phyloP scores from a whole-genome alignment of 176 grass and related monocot genomes.

The Rhynchospora pubera region DNA sequence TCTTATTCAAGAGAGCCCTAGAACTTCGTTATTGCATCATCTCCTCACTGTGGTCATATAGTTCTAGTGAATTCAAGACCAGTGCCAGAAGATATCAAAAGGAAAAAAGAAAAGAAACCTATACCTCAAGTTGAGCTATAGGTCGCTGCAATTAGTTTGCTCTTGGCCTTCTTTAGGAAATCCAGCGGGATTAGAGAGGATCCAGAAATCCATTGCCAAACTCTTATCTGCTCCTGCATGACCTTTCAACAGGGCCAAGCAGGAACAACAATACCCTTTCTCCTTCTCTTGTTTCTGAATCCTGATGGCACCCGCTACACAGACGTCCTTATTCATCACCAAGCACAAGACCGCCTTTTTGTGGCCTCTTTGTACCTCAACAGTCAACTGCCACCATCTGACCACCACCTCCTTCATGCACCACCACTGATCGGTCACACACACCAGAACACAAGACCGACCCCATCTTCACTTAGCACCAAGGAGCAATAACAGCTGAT shows the following conservation, averaged over 20 bases:
- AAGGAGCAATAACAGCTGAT: slow-evolving; percentile 55
- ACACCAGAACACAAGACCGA: slow-evolving; percentile 58
- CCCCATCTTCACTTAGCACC: slow-evolving; percentile 37
- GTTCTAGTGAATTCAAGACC: too few relatives aligned
- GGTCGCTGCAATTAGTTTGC: not conserved
- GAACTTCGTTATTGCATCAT: too few relatives aligned
- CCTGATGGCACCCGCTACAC: slow-evolving; percentile 62
- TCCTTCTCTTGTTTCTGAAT: slow-evolving; percentile 36
- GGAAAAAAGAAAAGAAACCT: not conserved
- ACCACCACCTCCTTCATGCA: slow-evolving; percentile 32
- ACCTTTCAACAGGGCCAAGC: slow-evolving; percentile 48
- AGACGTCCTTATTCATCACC: slow-evolving; percentile 31
- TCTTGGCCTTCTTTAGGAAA: slow-evolving; percentile 4
- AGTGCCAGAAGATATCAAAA: too few relatives aligned
- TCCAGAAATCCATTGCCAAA: slow-evolving; percentile 17
- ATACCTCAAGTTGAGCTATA: not conserved
- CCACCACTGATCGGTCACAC: slow-evolving; percentile 45
- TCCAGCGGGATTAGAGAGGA: not conserved
- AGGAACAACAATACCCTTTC: slow-evolving; percentile 25
- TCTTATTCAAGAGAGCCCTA: too few relatives aligned
- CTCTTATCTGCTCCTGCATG: slow-evolving; percentile 65
- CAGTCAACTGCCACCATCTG: slow-evolving; percentile 15
- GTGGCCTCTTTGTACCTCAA: slow-evolving; percentile 39
- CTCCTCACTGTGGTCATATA: too few relatives aligned
- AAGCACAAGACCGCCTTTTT: slow-evolving; percentile 44